Base-by-base conservation (phyloP, 257 asterid genomes). In the Anisodus acutangulus region DNA sequence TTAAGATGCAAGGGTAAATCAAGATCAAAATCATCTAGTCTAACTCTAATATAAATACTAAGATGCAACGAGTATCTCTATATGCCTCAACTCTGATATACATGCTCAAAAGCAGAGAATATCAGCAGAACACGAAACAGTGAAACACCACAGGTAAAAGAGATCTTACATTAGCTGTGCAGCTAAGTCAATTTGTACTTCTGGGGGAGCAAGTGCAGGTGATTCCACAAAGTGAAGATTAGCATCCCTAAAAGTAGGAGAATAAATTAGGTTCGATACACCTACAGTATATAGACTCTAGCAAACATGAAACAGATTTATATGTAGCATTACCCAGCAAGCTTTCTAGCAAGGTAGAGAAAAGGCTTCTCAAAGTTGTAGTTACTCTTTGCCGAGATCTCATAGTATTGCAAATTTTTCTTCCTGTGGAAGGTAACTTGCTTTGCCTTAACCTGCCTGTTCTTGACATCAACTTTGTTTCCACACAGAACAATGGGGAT, bases 311-410 rank as follows among this genome's bases (percentile, higher is more conserved):
- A 2, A 76, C 2, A 79, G 9, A 37, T 2, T 35, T 41, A 8
- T 35, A 79, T 64, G 54, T 9, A 17, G 37, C 82, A 55, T 26
- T 87, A 93, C 97, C 97, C 97, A 80, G 93, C 97, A 87, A 93
- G 97, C 74, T 93, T 93, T 88, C 95, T 88, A 82, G 94, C 93
- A 54, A 90, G 93, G 87, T 88, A 89, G 15, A 91, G 87, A 90
- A 90, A 93, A 55, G 97, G 97, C 90, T 93, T 93, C 93, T 93
- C 97, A 17, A 93, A 93, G 87, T 93, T 93, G 90, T 93, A 93
- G 84, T 93, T 93, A 43, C 97, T 93, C 94, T 93, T 93, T 9
- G 97, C 97, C 0, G 95, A 92, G 11, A 92, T 91, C 87, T 93
- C 97, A 53, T 92, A 92, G 86, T 93, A 93, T 85, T 93, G 97